Conservation (phyloP, 768 basidiomycete genomes). For the Lepiota venenata region DNA sequence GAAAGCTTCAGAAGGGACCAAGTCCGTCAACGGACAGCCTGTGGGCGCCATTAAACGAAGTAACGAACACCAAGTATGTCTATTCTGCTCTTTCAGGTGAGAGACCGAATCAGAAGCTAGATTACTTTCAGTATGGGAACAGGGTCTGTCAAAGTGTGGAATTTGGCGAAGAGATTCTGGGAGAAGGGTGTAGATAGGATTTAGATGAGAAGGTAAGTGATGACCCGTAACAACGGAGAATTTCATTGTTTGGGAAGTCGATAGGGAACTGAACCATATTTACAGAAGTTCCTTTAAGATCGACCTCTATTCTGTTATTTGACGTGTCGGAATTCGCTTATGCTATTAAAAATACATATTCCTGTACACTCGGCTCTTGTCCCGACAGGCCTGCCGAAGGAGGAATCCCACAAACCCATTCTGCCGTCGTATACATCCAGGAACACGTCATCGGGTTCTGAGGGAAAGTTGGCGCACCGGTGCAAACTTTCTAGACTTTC, state of each 20-base stretch:
- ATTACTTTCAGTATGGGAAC: conserved; percentile 57
- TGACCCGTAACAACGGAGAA: neutral
- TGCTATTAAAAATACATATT: too few relatives aligned
- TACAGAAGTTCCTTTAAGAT: too few relatives aligned
- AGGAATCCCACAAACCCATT: too few relatives aligned
- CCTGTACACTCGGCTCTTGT: too few relatives aligned
- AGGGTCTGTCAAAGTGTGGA: conserved; percentile 75
- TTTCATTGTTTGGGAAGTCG: neutral
- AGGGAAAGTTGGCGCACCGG: too few relatives aligned
- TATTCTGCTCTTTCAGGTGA: conserved; percentile 12
- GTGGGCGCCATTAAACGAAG: conserved; percentile 56
- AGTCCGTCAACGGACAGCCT: conserved; percentile 23
- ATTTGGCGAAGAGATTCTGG: conserved; percentile 49
- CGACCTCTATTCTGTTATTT: neutral
- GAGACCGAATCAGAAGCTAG: conserved; percentile 12
- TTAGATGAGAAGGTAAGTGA: neutral
- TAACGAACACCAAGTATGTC: conserved; percentile 60
- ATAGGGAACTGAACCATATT: neutral
- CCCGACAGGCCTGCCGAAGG: too few relatives aligned
- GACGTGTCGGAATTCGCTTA: too few relatives aligned
- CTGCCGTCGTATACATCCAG: too few relatives aligned
- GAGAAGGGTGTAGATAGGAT: conserved; percentile 18
- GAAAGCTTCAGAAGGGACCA: conserved; percentile 7
- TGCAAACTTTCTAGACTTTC: too few relatives aligned
- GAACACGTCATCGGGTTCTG: too few relatives aligned